Conservation (phyloP, 306 rosid genomes). For the Oemleria cerasiformis region DNA sequence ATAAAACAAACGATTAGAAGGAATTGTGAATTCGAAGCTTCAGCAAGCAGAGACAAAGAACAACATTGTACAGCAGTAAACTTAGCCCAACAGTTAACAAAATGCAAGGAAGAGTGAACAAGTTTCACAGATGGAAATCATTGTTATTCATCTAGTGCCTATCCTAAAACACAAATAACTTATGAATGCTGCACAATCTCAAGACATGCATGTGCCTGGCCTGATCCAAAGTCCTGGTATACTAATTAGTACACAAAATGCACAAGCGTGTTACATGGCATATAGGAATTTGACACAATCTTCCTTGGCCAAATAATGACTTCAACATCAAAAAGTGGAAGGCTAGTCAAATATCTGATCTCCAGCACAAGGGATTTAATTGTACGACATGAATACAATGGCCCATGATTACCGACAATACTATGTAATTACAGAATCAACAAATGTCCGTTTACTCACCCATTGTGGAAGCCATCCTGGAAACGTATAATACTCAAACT, state of each 20-base stretch:
- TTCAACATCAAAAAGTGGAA: background rate
- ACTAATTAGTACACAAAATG: background rate
- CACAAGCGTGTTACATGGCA: background rate
- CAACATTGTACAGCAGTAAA: background rate
- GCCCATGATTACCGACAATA: background rate
- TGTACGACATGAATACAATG: background rate
- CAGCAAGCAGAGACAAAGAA: background rate
- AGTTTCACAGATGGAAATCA: background rate
- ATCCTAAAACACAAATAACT: background rate
- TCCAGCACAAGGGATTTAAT: background rate
- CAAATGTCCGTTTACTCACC: constrained; percentile 46
- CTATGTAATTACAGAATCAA: constrained; percentile 11
- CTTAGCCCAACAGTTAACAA: background rate
- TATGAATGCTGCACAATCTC: background rate
- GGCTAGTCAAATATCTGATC: background rate
- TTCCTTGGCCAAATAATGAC: background rate
- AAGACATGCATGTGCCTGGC: background rate
- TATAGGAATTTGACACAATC: background rate
- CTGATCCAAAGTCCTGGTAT: background rate
- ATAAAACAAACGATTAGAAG: background rate
- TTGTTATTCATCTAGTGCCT: background rate
- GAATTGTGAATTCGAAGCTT: background rate
- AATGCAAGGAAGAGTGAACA: background rate
- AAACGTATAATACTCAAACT: constrained; percentile 61
- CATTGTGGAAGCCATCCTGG: constrained; percentile 68